phyloP scores from a whole-genome alignment of 352 stramenopile genomes.

The Globisporangium iwayamae region DNA sequence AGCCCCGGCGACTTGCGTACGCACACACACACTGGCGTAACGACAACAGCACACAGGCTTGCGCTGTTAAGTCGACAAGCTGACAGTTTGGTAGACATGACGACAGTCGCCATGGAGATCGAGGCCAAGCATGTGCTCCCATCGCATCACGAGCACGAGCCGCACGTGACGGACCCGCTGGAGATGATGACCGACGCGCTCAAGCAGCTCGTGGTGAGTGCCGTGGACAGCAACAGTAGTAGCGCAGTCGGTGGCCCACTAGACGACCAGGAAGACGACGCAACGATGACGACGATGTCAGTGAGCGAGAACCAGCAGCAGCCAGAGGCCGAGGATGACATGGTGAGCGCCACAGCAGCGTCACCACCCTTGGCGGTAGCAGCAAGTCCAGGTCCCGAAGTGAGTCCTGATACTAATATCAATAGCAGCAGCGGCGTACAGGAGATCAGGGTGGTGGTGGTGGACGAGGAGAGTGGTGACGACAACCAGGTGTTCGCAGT shows the following conservation, averaged over 20 bases:
- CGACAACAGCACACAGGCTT: not conserved
- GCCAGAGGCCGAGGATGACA: constrained; percentile 7
- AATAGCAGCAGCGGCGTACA: not conserved
- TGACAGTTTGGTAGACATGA: not conserved
- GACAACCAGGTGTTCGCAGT: not conserved
- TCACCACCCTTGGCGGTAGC: not conserved
- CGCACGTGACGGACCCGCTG: not conserved
- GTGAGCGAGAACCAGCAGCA: constrained; percentile 9
- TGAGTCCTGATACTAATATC: not conserved
- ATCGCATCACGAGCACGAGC: not conserved
- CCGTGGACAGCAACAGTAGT: not conserved
- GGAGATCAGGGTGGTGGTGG: not conserved
- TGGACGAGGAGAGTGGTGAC: constrained; percentile 12
- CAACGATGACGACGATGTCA: not conserved
- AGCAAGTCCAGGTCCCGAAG: not conserved
- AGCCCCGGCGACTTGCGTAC: too few species aligned
- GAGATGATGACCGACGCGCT: not conserved
- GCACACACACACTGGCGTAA: too few species aligned
- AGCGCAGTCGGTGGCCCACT: not conserved
- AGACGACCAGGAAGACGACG: not conserved
- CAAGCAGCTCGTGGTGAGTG: not conserved
- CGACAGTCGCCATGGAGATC: constrained; percentile 11
- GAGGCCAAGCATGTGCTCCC: constrained; percentile 9
- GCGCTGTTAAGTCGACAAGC: not conserved
- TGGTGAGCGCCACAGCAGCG: not conserved